Percentiles rank a stretch among this genome's conserved stretches.
Evolutionary conservation across 2,329 filamentous ascomycete genomes (phyloP).

Genomic region (Geosmithia flava): DNA sequence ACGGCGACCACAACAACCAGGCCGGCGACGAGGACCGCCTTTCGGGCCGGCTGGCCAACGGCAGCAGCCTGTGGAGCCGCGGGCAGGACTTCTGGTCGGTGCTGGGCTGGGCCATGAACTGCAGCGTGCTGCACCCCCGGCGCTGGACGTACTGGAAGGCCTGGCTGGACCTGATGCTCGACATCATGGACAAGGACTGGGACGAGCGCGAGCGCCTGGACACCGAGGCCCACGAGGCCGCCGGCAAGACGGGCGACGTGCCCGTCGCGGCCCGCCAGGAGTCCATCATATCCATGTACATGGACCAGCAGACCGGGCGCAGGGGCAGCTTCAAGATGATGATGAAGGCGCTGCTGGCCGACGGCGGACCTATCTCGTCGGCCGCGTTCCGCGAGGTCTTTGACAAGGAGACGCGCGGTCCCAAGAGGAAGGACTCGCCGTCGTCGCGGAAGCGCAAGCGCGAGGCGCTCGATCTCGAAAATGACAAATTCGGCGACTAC

Average conservation of each 20-base stretch:
- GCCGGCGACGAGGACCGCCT: slow-evolving; percentile 39
- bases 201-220: slow-evolving; percentile 41
- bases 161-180: slow-evolving; percentile 71
- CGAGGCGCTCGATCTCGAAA: slow-evolving; percentile 41
- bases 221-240: slow-evolving; percentile 8
- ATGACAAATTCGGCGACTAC: slow-evolving; percentile 48
- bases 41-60: slow-evolving; percentile 45
- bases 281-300: slow-evolving; percentile 50
- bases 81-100: slow-evolving; percentile 82
- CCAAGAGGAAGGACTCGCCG: slow-evolving; percentile 17
- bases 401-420: slow-evolving; percentile 41
- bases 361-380: slow-evolving; percentile 40
- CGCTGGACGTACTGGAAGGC: slow-evolving; percentile 74
- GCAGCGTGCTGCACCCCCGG: slow-evolving; percentile 57
- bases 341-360: slow-evolving; percentile 54
- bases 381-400: slow-evolving; percentile 55
- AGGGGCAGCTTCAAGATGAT: slow-evolving; percentile 39
- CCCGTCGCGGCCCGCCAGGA: slow-evolving; percentile 24
- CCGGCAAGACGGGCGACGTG: slow-evolving; percentile 7
- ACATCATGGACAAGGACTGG: slow-evolving; percentile 64
- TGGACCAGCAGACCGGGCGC: slow-evolving; percentile 31
- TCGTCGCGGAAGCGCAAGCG: slow-evolving; percentile 30
- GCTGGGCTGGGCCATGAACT: slow-evolving; percentile 89
- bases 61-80: slow-evolving; percentile 58
- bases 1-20: slow-evolving; percentile 23